A percentile compares a stretch with the other conserved stretches of the same genome.
These are phyloP conservation scores for Oleoguttula mirabilis DNA, from an alignment of 495 filamentous ascomycete species.

Conservation along the genomic window DNA sequence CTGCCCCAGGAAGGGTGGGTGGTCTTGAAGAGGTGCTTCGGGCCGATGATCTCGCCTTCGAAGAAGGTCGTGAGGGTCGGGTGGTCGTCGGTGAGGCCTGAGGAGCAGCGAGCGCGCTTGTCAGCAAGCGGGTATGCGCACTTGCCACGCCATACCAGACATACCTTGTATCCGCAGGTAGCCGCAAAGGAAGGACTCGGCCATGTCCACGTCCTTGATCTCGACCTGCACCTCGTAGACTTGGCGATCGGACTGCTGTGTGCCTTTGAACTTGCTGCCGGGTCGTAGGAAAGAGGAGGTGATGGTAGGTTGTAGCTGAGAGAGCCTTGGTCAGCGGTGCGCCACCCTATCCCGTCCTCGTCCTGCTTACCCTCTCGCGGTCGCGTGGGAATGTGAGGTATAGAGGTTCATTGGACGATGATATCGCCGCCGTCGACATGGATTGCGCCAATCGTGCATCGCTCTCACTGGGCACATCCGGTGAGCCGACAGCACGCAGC, in stretches of 20 bases:
- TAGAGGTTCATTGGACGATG: conserved; percentile 1
- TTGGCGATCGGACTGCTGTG: conserved; percentile 81
- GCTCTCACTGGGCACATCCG: conserved; percentile 20
- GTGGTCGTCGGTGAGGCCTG: conserved; percentile 89
- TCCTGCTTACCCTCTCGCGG: conserved; percentile 3
- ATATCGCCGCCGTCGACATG: conserved; percentile 3
- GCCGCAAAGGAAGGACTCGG: conserved; percentile 88
- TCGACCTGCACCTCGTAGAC: conserved; percentile 93
- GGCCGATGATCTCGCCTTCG: conserved; percentile 95
- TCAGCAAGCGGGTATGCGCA: neutral
- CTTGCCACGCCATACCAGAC: no score
- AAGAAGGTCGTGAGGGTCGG: conserved; percentile 96
- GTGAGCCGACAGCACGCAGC: conserved; percentile 24
- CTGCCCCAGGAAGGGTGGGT: conserved; percentile 85
- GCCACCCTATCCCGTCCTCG: neutral
- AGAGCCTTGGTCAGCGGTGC: conserved; percentile 10
- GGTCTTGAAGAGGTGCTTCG: conserved; percentile 86
- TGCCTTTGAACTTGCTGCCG: conserved; percentile 79
- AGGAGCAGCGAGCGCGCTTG: conserved; percentile 1
- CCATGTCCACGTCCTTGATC: conserved; percentile 91
- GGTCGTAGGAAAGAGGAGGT: conserved; percentile 77
- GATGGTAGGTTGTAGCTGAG: conserved; percentile 46
- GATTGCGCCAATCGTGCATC: conserved; percentile 11
- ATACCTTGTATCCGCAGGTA: conserved; percentile 92
- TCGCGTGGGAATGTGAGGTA: conserved; percentile 11